These are phyloP conservation scores for Wickerhamomyces sp. DNA, from an alignment of 1,139 yeast genomes.

Conservation along the genomic window DNA sequence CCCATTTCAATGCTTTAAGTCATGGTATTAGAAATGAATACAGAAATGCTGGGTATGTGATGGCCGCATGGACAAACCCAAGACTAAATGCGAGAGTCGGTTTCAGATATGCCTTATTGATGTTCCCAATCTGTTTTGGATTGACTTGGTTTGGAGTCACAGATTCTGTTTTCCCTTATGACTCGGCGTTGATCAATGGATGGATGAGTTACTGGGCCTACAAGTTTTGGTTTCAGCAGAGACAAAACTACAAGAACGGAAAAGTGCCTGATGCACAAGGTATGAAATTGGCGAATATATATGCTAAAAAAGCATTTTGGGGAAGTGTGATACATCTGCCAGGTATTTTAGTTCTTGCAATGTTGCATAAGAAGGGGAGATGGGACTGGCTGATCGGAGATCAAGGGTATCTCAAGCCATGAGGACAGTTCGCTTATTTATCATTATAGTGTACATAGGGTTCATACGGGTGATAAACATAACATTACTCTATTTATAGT, in stretches of 20 bases:
- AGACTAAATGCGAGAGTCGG: constrained; percentile 90
- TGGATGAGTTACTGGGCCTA: constrained; percentile 83
- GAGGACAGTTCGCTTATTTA: too few species aligned
- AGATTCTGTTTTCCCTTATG: constrained; percentile 74
- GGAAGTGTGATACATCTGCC: constrained; percentile 95
- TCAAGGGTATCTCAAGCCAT: constrained; percentile 2
- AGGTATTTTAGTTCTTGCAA: constrained; percentile 80
- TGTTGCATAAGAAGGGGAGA: constrained; percentile 91
- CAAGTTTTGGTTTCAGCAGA: constrained; percentile 79
- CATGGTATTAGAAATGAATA: constrained; percentile 87
- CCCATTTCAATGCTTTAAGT: constrained; percentile 90
- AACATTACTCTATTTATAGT: too few species aligned
- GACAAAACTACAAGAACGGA: constrained; percentile 41
- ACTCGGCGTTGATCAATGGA: constrained; percentile 74
- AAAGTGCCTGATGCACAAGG: constrained; percentile 47
- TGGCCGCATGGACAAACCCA: constrained; percentile 95
- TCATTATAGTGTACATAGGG: too few species aligned
- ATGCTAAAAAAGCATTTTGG: constrained; percentile 87
- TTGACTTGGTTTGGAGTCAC: constrained; percentile 75
- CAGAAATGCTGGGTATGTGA: constrained; percentile 87
- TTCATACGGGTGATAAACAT: too few species aligned
- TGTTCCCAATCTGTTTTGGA: constrained; percentile 92
- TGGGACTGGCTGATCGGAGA: constrained; percentile 68
- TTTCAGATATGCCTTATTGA: constrained; percentile 74
- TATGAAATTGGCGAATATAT: constrained; percentile 49